These are phyloP conservation scores for Mytilinidion resinicola DNA, from an alignment of 495 filamentous ascomycete species.

Conservation along the genomic window DNA sequence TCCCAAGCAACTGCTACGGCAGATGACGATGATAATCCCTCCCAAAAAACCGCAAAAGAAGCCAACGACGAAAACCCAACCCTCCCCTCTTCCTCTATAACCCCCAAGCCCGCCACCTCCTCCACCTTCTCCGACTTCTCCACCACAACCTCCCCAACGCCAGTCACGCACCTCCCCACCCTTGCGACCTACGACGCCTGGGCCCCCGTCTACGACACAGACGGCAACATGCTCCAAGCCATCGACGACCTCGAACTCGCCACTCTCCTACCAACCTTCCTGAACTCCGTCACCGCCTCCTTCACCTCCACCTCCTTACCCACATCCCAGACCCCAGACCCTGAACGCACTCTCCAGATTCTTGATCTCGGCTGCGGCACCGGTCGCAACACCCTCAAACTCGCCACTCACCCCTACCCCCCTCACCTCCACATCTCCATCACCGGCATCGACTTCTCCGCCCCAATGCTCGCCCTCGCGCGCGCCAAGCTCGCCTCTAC, in stretches of 20 bases:
- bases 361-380: conserved; percentile 65
- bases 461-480: conserved; percentile 52
- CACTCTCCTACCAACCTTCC: conserved; percentile 48
- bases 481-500: conserved; percentile 29
- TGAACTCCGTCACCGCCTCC: conserved; percentile 31
- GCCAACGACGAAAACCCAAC: not conserved
- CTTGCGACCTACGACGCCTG: conserved; percentile 42
- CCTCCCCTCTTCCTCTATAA: not conserved
- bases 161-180: conserved; percentile 35
- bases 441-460: conserved; percentile 46
- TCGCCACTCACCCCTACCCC: conserved; percentile 37
- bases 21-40: not conserved
- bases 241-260: conserved; percentile 57
- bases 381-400: conserved; percentile 58
- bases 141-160: conserved; percentile 6
- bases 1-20: too few species aligned
- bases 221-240: conserved; percentile 67
- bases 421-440: conserved; percentile 29
- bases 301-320: conserved; percentile 5
- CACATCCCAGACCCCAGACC: not conserved
- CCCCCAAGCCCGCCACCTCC: conserved; percentile 2
- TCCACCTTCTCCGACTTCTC: not conserved
- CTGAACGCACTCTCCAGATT: conserved; percentile 36
- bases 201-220: conserved; percentile 59
- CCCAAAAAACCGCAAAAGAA: not conserved